Evolutionary conservation across 345 rosid genomes (phyloP), one percentile per base, ranked within the genome.

Genomic region (Acer negundo): DNA sequence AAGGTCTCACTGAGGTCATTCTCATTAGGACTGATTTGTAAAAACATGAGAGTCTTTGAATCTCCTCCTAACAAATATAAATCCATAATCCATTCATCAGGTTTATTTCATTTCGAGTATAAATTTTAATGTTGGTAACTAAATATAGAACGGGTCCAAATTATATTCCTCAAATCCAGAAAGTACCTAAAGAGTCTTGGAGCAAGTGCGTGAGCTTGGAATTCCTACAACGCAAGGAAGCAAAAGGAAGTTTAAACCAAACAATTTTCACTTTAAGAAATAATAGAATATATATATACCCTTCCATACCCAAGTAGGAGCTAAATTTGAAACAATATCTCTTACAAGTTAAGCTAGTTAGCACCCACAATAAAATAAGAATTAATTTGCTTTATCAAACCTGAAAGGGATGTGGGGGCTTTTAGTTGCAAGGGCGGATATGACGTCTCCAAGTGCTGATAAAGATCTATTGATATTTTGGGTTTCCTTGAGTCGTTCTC

Each of bases 401-500:
- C 99, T 93, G 89, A 90, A 96, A 68, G 98, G 99, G 77, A 94
- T 83, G 72, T 94, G 95, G 31, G 97, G 90, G 79, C 97, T 93
- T 90, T 89, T 96, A 70, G 91, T 90, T 23, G 99, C 95, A 74
- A 94, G 97, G 71, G 99, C 94, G 69, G 92, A 93, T 81, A 96
- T 94, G 86, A 96, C 99, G 77, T 94, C 99, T 72, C 99, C 99
- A 59, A 96, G 97, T 69, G 99, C 97, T 81, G 99, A 94, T 80
- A 96, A 84, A 40, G 99, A 96, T 88, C 91, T 91, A 78, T 96
- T 94, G 76, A 94, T 96, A 83, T 87, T 92, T 87, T 94, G 99
- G 44, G 99, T 89, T 86, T 96, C 99, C 89, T 89, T 94, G n/a
- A 96, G 91, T 72, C 98, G 85, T 79, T 91, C 99, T 64, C 97